phyloP scores from a whole-genome alignment of 257 asterid genomes.

The Lycium barbarum region DNA sequence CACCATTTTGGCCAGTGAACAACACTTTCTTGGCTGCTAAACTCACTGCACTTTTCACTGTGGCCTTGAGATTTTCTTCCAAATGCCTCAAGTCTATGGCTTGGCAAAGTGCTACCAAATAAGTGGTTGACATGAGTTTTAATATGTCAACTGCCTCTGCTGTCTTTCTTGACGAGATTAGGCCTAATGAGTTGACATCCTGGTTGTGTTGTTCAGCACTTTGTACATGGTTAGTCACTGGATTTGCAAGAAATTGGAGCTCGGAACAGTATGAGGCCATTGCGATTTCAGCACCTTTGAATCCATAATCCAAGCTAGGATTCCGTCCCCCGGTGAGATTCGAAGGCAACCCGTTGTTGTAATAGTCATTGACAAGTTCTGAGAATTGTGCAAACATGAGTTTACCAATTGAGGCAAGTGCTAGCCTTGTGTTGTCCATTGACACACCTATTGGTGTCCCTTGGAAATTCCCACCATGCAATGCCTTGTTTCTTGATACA shows the following conservation, averaged over 20 bases:
- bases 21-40: constrained; percentile 37
- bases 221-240: constrained; percentile 45
- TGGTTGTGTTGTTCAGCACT: constrained; percentile 48
- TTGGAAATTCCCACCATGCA: constrained; percentile 46
- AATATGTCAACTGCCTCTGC: constrained; percentile 41
- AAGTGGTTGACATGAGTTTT: constrained; percentile 43
- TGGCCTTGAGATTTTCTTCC: constrained; percentile 38
- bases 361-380: constrained; percentile 41
- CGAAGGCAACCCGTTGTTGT: constrained; percentile 45
- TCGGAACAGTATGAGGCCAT: constrained; percentile 45
- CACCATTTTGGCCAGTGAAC: constrained; percentile 32
- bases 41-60: constrained; percentile 40
- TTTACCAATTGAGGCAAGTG: constrained; percentile 41
- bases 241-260: constrained; percentile 42
- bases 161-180: constrained; percentile 42
- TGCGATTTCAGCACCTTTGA: constrained; percentile 44
- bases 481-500: constrained; percentile 43
- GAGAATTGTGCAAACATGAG: constrained; percentile 42
- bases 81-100: constrained; percentile 42
- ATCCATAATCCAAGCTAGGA: constrained; percentile 45
- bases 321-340: constrained; percentile 38
- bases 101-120: constrained; percentile 41
- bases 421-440: constrained; percentile 42
- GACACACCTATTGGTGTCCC: constrained; percentile 47
- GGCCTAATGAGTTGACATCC: constrained; percentile 44